These are phyloP conservation scores for Isabelozyma pseudorhagii DNA, from an alignment of 805 yeast species.

Conservation along the genomic window DNA sequence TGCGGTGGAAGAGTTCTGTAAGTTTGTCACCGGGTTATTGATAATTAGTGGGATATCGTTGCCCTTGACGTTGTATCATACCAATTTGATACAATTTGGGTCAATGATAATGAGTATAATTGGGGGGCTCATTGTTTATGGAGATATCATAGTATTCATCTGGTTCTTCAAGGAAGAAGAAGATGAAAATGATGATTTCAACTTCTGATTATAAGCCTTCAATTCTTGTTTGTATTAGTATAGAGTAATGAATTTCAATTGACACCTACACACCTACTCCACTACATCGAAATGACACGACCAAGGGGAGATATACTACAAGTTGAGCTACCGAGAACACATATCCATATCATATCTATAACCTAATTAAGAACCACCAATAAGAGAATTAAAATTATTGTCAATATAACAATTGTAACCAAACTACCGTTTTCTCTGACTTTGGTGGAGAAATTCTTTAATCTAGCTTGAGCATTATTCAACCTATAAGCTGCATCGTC, in stretches of 20 bases:
- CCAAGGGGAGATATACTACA: background rate
- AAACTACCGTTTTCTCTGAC: constrained; percentile 42
- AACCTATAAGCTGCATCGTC: constrained; percentile 29
- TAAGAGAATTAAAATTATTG: constrained; percentile 36
- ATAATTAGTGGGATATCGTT: constrained; percentile 44
- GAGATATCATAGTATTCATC: constrained; percentile 40
- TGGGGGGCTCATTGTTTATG: constrained; percentile 45
- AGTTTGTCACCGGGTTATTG: constrained; percentile 37
- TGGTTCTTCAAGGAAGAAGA: constrained; percentile 46
- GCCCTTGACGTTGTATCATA: constrained; percentile 40
- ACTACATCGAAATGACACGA: background rate
- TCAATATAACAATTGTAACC: constrained; percentile 38
- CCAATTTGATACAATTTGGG: constrained; percentile 33
- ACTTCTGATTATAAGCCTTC: constrained; percentile 21
- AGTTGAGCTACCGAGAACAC: background rate
- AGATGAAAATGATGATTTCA: constrained; percentile 44
- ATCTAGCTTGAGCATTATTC: constrained; percentile 26
- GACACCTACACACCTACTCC: background rate
- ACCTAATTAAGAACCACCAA: constrained; percentile 38
- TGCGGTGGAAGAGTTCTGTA: constrained; percentile 37
- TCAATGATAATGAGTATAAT: constrained; percentile 41
- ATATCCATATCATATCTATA: background rate
- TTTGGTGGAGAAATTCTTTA: constrained; percentile 28
- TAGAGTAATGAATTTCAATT: background rate
- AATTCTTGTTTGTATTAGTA: background rate